phyloP scores from a whole-genome alignment of 2,329 filamentous ascomycete genomes.

The Piedraia hortae region DNA sequence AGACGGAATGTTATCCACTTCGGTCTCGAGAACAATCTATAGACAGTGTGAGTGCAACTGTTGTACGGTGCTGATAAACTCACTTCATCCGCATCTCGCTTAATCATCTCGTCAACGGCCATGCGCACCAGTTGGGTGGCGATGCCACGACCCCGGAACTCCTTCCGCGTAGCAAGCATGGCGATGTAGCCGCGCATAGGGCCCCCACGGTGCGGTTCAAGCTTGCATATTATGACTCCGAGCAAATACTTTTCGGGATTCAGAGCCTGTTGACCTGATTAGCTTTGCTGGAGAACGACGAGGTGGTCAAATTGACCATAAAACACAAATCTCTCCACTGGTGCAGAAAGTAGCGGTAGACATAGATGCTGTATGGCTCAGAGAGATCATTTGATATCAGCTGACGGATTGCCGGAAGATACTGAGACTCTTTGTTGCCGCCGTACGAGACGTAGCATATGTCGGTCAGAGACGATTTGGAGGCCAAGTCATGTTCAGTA shows the following conservation, averaged over 20 bases:
- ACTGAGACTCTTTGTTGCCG: conserved; percentile 28
- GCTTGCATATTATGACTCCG: conserved; percentile 81
- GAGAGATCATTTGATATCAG: conserved; percentile 90
- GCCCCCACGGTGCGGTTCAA: conserved; percentile 68
- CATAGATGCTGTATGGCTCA: conserved; percentile 97
- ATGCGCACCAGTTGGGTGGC: conserved; percentile 63
- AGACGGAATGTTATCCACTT: conserved; percentile 71
- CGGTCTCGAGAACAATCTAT: conserved; percentile 77
- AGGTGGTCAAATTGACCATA: conserved; percentile 30
- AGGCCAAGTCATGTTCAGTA: no score
- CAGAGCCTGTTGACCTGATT: conserved; percentile 17
- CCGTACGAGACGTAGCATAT: conserved; percentile 33
- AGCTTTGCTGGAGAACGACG: not conserved
- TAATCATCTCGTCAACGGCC: conserved; percentile 76
- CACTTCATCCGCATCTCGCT: conserved; percentile 58
- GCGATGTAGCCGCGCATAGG: conserved; percentile 86
- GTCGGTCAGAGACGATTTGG: no score
- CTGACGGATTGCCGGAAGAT: conserved; percentile 66
- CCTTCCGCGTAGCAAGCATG: conserved; percentile 76
- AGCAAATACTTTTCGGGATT: conserved; percentile 37
- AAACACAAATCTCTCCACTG: conserved; percentile 97
- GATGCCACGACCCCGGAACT: conserved; percentile 60
- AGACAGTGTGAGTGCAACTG: not conserved
- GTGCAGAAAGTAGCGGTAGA: conserved; percentile 92
- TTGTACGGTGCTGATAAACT: not conserved